A percentile compares a stretch with the other conserved stretches of the same genome.
These are phyloP conservation scores for Trametes cinnabarina DNA, from an alignment of 768 basidiomycete genomes.

Conservation along the genomic window DNA sequence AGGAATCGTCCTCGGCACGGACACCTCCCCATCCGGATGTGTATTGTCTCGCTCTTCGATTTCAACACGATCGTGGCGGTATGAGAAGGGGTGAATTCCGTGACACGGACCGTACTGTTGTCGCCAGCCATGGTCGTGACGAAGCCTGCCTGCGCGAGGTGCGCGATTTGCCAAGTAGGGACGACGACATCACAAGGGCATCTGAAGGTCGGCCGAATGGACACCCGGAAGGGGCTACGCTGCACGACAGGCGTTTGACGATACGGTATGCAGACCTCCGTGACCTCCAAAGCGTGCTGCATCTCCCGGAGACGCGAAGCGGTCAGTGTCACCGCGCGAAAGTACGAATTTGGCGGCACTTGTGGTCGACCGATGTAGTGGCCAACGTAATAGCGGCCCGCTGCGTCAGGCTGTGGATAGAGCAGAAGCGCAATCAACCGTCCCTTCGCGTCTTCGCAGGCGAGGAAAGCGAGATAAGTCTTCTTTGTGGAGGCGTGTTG, in stretches of 20 bases:
- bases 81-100: not conserved
- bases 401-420: not conserved
- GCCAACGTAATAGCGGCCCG: conserved; percentile 10
- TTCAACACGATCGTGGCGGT: not conserved
- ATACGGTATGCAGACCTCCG: conserved; percentile 10
- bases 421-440: conserved; percentile 6
- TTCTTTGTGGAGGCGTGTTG: conserved; percentile 1
- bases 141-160: not conserved
- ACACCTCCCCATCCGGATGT: conserved; percentile 10
- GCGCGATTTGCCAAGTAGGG: conserved; percentile 1
- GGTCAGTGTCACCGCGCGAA: conserved; percentile 3
- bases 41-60: not conserved
- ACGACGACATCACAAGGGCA: conserved; percentile 10
- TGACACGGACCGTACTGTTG: not conserved
- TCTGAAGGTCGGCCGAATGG: not conserved
- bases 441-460: conserved; percentile 4
- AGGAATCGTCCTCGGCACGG: conserved; percentile 5
- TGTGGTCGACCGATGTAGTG: conserved; percentile 14
- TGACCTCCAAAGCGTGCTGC: not conserved
- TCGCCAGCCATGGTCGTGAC: not conserved
- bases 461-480: conserved; percentile 12
- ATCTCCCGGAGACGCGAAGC: not conserved
- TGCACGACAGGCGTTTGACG: not conserved
- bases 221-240: not conserved
- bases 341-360: conserved; percentile 9